A percentile compares a stretch with the other conserved stretches of the same genome.
Conservation (phyloP, 2,329 filamentous ascomycete species). For the Pestalotiopsis sp. region DNA sequence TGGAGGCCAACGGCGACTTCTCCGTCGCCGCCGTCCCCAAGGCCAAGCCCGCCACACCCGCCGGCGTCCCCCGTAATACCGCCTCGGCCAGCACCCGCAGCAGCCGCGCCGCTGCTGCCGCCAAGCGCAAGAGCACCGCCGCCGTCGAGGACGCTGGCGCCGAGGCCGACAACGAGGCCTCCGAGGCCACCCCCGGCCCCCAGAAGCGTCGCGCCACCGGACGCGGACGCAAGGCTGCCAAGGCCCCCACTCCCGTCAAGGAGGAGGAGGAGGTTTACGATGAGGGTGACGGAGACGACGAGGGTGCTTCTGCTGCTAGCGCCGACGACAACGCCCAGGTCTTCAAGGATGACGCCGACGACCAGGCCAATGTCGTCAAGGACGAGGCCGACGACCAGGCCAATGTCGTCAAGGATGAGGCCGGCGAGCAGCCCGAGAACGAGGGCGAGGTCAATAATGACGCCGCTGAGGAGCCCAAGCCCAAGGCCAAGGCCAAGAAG, state of each 20-base stretch:
- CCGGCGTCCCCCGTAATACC: not conserved
- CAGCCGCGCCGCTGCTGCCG: not conserved
- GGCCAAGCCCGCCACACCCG: not conserved
- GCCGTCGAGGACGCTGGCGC: not conserved
- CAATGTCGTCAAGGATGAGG: not conserved
- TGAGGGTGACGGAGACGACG: not conserved
- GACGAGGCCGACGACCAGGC: not conserved
- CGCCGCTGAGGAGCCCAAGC: too few species aligned
- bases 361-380: not conserved
- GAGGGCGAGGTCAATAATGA: not conserved
- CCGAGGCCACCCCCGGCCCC: not conserved
- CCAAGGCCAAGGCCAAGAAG: too few species aligned
- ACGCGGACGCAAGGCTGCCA: not conserved
- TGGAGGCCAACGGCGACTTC: not conserved
- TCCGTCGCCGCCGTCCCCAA: not conserved
- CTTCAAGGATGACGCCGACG: not conserved
- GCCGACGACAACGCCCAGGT: not conserved
- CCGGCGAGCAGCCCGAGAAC: not conserved
- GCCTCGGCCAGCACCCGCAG: not conserved
- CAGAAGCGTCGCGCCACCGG: constrained; percentile 1
- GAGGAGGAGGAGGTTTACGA: not conserved
- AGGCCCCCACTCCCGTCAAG: not conserved
- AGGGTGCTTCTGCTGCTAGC: not conserved
- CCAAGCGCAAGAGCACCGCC: not conserved
- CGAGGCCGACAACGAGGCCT: not conserved